These are phyloP conservation scores for Irpex rosettiformis DNA, from an alignment of 1,284 basidiomycete species.

Conservation along the genomic window DNA sequence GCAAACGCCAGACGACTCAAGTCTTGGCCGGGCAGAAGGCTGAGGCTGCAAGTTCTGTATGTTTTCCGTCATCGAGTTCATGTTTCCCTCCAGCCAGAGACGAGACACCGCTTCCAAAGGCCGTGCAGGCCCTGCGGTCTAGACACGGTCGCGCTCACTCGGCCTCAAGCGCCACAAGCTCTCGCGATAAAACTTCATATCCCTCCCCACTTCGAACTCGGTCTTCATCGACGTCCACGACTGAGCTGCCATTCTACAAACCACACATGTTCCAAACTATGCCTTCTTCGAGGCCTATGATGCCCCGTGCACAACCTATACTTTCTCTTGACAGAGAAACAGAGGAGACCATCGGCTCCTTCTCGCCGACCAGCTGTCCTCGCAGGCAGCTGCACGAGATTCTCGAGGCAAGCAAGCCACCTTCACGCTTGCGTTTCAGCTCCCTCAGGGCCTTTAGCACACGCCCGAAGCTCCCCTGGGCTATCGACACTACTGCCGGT, in stretches of 20 bases:
- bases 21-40: background rate
- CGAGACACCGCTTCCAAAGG: background rate
- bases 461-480: conserved; percentile 7
- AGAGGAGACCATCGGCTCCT: conserved; percentile 26
- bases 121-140: background rate
- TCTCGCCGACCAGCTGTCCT: conserved; percentile 27
- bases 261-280: background rate
- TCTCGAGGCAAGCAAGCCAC: conserved; percentile 14
- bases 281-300: conserved; percentile 4
- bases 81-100: background rate
- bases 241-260: background rate
- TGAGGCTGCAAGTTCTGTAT: background rate
- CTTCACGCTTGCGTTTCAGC: conserved; percentile 1
- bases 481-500: conserved; percentile 4
- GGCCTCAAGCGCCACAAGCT: background rate
- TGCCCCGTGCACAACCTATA: conserved; percentile 10
- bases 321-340: conserved; percentile 9
- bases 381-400: conserved; percentile 23
- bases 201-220: background rate
- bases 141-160: background rate
- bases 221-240: background rate
- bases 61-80: background rate
- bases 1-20: background rate
- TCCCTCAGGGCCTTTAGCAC: background rate
- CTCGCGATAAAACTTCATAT: background rate